These are phyloP conservation scores for Crataegus laevigata DNA, from an alignment of 306 rosid species.

Conservation along the genomic window DNA sequence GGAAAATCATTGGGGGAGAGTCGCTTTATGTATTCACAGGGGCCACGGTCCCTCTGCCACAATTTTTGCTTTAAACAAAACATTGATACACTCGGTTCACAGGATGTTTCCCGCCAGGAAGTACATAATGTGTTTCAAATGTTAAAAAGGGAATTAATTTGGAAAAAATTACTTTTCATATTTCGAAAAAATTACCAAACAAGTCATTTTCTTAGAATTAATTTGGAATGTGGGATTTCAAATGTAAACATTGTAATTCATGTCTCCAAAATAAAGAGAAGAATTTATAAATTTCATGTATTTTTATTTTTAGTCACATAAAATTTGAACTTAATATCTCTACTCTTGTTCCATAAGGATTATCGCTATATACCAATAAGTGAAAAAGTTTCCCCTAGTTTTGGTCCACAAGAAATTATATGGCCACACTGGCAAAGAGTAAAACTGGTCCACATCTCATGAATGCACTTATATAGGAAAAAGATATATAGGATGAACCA, in stretches of 20 bases:
- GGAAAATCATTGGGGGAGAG: neutral
- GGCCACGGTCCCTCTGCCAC: neutral
- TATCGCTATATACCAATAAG: too few species aligned
- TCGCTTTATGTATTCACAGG: neutral
- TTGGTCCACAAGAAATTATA: neutral
- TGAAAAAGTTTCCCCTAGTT: neutral
- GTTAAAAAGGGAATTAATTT: neutral
- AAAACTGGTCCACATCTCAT: too few species aligned
- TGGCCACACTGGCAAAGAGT: too few species aligned
- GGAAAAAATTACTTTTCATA: neutral
- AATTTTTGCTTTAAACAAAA: neutral
- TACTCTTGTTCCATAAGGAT: too few species aligned
- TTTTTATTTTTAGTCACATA: too few species aligned
- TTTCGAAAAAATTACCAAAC: neutral
- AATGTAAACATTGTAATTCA: neutral
- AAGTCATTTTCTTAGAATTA: too few species aligned
- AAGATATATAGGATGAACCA: neutral
- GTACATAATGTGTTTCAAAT: neutral
- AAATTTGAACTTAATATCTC: too few species aligned
- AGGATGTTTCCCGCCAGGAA: neutral
- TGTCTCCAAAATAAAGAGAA: neutral
- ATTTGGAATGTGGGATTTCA: too few species aligned
- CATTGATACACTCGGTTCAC: neutral
- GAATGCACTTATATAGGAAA: too few species aligned
- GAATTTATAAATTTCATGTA: too few species aligned